phyloP scores from a whole-genome alignment of 2,329 filamentous ascomycete species.

The Magnaporthiopsis rhizophila region DNA sequence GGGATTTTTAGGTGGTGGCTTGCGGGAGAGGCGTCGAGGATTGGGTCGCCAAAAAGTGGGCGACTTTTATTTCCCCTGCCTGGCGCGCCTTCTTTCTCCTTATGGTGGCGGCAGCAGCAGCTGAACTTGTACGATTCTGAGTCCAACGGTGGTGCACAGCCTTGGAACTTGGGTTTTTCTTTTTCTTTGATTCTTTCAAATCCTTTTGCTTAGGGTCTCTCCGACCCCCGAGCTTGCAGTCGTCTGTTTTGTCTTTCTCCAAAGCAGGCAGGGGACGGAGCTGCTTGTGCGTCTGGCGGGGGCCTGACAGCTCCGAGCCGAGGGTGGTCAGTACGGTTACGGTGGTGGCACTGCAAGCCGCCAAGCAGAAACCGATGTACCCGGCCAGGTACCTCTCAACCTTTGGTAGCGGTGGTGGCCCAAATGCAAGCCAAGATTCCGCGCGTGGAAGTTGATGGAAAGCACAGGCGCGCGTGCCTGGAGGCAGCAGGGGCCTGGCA shows the following conservation, averaged over 20 bases:
- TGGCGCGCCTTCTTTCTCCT: not conserved
- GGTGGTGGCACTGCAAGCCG: not conserved
- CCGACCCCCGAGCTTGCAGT: not conserved
- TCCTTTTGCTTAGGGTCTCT: not conserved
- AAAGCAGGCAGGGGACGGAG: not conserved
- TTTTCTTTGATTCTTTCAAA: not conserved
- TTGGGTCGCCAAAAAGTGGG: not conserved
- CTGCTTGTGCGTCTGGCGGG: not conserved
- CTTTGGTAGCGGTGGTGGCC: not conserved
- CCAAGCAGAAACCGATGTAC: not conserved
- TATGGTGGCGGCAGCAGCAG: not conserved
- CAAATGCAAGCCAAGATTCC: not conserved
- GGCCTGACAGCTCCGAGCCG: not conserved
- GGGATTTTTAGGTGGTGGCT: not conserved
- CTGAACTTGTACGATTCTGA: not conserved
- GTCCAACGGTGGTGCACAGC: not conserved
- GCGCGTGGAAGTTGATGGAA: not conserved
- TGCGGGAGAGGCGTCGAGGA: not conserved
- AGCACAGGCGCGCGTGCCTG: not conserved
- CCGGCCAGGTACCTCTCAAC: not conserved
- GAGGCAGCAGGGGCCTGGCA: not conserved
- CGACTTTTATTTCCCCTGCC: not conserved
- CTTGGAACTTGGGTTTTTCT: not conserved
- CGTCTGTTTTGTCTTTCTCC: not conserved
- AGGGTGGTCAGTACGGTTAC: not conserved